Evolutionary conservation across 2,329 filamentous ascomycete species (phyloP).

Genomic region (Endoconidiophora polonica): DNA sequence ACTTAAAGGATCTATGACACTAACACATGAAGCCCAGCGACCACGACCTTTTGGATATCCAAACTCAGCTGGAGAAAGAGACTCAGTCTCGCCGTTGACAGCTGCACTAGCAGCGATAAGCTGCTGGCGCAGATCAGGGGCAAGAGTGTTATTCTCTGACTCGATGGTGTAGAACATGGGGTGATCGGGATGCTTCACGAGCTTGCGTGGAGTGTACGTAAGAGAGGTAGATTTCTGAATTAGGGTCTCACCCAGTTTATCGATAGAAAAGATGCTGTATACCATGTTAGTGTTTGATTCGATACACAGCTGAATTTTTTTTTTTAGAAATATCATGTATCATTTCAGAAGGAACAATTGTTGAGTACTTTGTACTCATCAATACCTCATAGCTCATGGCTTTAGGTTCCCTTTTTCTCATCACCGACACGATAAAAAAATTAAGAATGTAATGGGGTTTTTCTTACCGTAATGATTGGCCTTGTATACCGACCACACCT

Average conservation of each 20-base stretch:
- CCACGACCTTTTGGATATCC: conserved; percentile 70
- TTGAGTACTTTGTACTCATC: conserved; percentile 33
- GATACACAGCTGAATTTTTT: conserved; percentile 12
- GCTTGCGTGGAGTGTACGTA: conserved; percentile 75
- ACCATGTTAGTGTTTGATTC: conserved; percentile 20
- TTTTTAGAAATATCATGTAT: conserved; percentile 14
- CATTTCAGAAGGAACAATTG: conserved; percentile 97
- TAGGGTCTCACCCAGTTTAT: conserved; percentile 70
- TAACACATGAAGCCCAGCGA: conserved; percentile 93
- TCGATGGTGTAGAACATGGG: conserved; percentile 90
- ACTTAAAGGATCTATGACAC: conserved; percentile 58
- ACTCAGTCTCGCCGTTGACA: conserved; percentile 54
- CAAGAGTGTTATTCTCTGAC: conserved; percentile 80
- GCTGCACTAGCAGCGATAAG: conserved; percentile 55
- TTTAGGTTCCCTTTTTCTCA: conserved; percentile 46
- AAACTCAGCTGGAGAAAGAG: conserved; percentile 66
- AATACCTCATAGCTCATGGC: conserved; percentile 38
- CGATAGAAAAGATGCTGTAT: conserved; percentile 70
- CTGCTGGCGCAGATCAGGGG: conserved; percentile 58
- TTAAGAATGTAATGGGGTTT: conserved; percentile 15
- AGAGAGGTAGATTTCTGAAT: conserved; percentile 75
- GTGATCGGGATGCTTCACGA: conserved; percentile 74
- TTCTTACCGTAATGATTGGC: conserved; percentile 63
- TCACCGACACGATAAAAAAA: conserved; percentile 30
- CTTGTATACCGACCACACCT: conserved; percentile 87